Conservation (phyloP, 139 green algal genomes). For the Tetraselmis striata region DNA sequence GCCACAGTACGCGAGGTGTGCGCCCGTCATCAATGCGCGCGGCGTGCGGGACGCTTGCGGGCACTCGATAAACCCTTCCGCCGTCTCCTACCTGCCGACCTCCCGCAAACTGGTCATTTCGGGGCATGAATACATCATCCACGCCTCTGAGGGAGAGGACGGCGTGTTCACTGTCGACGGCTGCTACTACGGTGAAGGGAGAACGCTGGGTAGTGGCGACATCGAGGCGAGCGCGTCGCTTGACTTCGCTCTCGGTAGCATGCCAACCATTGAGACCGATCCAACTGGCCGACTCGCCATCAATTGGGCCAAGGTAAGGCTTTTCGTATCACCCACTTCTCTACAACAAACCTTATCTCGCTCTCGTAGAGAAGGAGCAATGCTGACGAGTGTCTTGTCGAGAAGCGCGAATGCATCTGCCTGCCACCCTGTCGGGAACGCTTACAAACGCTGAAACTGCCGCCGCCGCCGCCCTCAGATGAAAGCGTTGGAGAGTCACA, state of each 20-base stretch:
- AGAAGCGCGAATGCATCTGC: no score
- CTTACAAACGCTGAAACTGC: no score
- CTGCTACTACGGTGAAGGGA: neutral
- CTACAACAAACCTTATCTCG: no score
- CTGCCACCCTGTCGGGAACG: no score
- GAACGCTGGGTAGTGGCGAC: neutral
- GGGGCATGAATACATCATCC: neutral
- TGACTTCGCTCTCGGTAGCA: neutral
- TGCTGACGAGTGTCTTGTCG: no score
- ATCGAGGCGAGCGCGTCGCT: neutral
- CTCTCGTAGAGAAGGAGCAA: no score
- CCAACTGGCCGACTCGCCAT: neutral
- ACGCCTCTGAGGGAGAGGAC: neutral
- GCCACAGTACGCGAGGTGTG: neutral
- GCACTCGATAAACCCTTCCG: neutral
- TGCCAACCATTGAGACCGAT: neutral
- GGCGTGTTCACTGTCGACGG: neutral
- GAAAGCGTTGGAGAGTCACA: neutral
- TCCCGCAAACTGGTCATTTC: neutral
- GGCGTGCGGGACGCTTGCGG: neutral
- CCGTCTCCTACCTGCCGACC: neutral
- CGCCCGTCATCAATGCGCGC: neutral
- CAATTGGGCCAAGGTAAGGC: neutral
- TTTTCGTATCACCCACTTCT: no score
- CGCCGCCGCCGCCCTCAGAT: no score